Conservation (phyloP, 2,329 filamentous ascomycete genomes). For the Monilinia polystroma region DNA sequence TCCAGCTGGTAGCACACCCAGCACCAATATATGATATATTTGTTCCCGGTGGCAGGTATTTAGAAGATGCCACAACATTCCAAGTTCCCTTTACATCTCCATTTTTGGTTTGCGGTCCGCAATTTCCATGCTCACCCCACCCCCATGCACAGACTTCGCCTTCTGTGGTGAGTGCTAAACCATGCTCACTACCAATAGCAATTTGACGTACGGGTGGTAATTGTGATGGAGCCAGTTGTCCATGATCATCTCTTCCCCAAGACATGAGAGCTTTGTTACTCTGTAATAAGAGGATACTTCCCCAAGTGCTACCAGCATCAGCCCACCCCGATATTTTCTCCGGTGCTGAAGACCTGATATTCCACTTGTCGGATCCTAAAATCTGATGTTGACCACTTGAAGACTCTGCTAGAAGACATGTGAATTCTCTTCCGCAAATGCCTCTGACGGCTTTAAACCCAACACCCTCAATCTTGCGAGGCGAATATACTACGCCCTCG, state of each 20-base stretch:
- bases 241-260: conserved; percentile 86
- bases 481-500: conserved; percentile 53
- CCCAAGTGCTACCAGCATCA: conserved; percentile 77
- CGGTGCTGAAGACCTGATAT: conserved; percentile 59
- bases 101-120: conserved; percentile 64
- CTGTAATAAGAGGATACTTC: conserved; percentile 70
- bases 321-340: conserved; percentile 56
- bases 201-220: conserved; percentile 61
- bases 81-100: conserved; percentile 68
- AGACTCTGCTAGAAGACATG: conserved; percentile 62
- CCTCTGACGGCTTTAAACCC: conserved; percentile 64
- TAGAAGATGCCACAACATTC: conserved; percentile 63
- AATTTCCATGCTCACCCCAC: conserved; percentile 98
- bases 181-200: conserved; percentile 88
- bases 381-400: conserved; percentile 60
- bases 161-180: conserved; percentile 65
- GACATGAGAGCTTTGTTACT: conserved; percentile 59
- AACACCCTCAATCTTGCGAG: conserved; percentile 58
- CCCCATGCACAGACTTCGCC: conserved; percentile 81
- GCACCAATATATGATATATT: conserved; percentile 66
- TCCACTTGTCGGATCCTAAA: conserved; percentile 75
- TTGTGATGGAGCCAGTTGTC: conserved; percentile 67
- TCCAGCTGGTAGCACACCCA: conserved; percentile 90
- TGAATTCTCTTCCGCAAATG: conserved; percentile 83
- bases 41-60: conserved; percentile 51